These are phyloP conservation scores for Helotiales sp. DNA, from an alignment of 2,329 filamentous ascomycete genomes.

Conservation along the genomic window DNA sequence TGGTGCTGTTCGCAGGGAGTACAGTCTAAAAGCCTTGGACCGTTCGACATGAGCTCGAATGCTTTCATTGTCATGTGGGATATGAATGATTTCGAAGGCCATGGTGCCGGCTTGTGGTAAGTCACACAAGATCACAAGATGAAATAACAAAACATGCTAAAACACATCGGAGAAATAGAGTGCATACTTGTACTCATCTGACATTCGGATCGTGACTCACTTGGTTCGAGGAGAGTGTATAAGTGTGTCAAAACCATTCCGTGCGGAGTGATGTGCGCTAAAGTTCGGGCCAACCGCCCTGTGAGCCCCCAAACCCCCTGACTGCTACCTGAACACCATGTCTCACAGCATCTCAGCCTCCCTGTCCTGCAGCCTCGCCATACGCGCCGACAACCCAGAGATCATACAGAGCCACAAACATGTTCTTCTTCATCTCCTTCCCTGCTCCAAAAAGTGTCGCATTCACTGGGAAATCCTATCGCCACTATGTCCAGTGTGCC, in stretches of 20 bases:
- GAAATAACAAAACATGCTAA: background rate
- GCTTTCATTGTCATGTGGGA: constrained; percentile 27
- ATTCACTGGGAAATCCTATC: background rate
- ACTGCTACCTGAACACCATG: constrained; percentile 15
- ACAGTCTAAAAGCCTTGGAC: constrained; percentile 30
- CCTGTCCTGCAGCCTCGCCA: background rate
- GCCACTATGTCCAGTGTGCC: constrained; percentile 17
- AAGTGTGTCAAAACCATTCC: background rate
- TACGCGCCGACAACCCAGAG: constrained; percentile 12
- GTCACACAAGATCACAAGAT: constrained; percentile 9
- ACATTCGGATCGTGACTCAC: constrained; percentile 19
- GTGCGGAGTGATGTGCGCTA: background rate
- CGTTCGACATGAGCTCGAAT: constrained; percentile 21
- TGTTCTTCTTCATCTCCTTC: constrained; percentile 5
- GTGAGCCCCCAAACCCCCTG: too few species aligned
- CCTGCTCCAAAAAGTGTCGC: background rate
- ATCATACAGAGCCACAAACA: constrained; percentile 10
- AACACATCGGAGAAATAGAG: background rate
- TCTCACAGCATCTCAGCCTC: constrained; percentile 1
- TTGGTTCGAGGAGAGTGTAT: background rate
- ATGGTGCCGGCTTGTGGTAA: constrained; percentile 14
- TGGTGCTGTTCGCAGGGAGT: constrained; percentile 27
- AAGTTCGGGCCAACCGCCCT: too few species aligned
- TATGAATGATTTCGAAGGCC: constrained; percentile 28
- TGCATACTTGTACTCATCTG: constrained; percentile 11